These are phyloP conservation scores for Fusarium hainanense DNA, from an alignment of 2,329 filamentous ascomycete species.

Conservation along the genomic window DNA sequence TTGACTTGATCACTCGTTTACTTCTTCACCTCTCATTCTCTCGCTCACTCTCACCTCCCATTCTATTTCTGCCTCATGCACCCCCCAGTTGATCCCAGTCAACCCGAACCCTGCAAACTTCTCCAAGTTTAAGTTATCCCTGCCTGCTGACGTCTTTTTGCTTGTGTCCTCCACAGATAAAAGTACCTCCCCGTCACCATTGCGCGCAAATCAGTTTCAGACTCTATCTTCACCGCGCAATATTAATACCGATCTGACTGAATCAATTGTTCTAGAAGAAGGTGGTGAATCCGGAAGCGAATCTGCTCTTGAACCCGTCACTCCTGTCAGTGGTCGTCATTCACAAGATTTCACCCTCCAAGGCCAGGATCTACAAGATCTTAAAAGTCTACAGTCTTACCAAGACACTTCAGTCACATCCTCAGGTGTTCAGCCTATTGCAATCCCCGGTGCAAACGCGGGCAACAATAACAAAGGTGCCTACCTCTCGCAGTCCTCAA, in stretches of 20 bases:
- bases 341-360: slow-evolving; percentile 65
- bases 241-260: slow-evolving; percentile 61
- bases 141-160: slow-evolving; percentile 45
- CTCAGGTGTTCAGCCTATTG: slow-evolving; percentile 38
- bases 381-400: slow-evolving; percentile 44
- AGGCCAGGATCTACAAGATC: slow-evolving; percentile 53
- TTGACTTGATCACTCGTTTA: slow-evolving; percentile 19
- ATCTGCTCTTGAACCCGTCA: slow-evolving; percentile 68
- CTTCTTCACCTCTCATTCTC: slow-evolving; percentile 2
- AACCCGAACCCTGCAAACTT: slow-evolving; percentile 29
- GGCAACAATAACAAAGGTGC: slow-evolving; percentile 23
- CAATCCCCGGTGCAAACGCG: slow-evolving; percentile 33
- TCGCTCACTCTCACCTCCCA: slow-evolving; percentile 11
- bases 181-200: slow-evolving; percentile 40
- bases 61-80: slow-evolving; percentile 38
- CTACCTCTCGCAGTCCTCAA: slow-evolving; percentile 36
- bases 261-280: slow-evolving; percentile 63
- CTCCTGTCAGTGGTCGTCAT: slow-evolving; percentile 67
- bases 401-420: slow-evolving; percentile 36
- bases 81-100: slow-evolving; percentile 26
- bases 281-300: slow-evolving; percentile 71
- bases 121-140: slow-evolving; percentile 37
- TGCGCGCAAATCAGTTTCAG: slow-evolving; percentile 42
- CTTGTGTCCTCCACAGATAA: slow-evolving; percentile 42
- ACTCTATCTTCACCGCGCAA: slow-evolving; percentile 59